These are phyloP conservation scores for Dillenia turbinata DNA, from an alignment of 164 flowering plant genomes.

Conservation along the genomic window DNA sequence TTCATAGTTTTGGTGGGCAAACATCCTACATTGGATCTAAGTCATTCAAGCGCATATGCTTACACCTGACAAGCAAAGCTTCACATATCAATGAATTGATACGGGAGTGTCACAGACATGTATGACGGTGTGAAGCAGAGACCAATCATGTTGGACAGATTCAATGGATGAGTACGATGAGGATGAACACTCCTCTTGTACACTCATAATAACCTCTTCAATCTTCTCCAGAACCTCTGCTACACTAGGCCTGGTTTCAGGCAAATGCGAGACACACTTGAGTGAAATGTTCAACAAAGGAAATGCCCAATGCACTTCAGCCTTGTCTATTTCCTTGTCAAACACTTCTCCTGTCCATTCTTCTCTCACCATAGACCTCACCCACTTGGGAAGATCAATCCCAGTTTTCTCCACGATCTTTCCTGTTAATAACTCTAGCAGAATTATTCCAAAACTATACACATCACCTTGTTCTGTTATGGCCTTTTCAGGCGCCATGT, in stretches of 20 bases:
- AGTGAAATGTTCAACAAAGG: constrained; percentile 46
- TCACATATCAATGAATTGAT: constrained; percentile 22
- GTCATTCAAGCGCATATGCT: too few species aligned
- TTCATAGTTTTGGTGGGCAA: too few species aligned
- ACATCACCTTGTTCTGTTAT: constrained; percentile 46
- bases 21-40: too few species aligned
- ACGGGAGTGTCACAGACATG: constrained; percentile 46
- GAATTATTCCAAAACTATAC: constrained; percentile 55
- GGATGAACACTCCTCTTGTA: constrained; percentile 24
- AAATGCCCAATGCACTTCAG: constrained; percentile 40
- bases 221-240: constrained; percentile 45
- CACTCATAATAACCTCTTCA: constrained; percentile 30
- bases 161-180: constrained; percentile 25
- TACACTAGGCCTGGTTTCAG: constrained; percentile 39
- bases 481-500: constrained; percentile 45
- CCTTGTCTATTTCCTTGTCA: constrained; percentile 42
- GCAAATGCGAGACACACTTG: constrained; percentile 36
- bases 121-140: constrained; percentile 35
- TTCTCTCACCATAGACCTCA: constrained; percentile 54
- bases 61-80: too few species aligned
- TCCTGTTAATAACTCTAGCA: constrained; percentile 53
- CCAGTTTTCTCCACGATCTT: constrained; percentile 46
- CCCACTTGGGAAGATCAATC: constrained; percentile 61
- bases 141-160: constrained; percentile 21
- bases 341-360: constrained; percentile 80